phyloP scores from a whole-genome alignment of 768 basidiomycete genomes.

The Pisolithus marmoratus region DNA sequence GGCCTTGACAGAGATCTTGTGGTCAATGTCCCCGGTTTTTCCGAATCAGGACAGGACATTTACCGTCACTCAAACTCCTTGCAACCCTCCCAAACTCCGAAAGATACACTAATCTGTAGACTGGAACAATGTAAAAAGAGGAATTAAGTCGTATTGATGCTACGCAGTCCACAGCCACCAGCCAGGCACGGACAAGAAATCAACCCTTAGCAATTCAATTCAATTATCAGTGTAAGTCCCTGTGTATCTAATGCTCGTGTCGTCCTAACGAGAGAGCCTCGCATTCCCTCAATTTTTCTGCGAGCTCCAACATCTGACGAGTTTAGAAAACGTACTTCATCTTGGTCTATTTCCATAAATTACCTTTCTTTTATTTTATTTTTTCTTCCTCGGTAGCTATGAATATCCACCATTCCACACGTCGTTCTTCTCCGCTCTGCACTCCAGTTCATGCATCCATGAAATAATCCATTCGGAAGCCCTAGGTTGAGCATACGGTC shows the following conservation, averaged over 20 bases:
- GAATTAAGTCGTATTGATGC: background rate
- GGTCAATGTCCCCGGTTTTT: background rate
- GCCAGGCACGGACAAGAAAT: background rate
- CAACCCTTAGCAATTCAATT: background rate
- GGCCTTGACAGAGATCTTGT: background rate
- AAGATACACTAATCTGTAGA: background rate
- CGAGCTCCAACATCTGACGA: background rate
- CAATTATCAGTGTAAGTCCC: background rate
- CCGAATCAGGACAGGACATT: background rate
- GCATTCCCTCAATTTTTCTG: background rate
- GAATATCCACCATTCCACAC: too few relatives aligned
- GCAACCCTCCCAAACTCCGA: background rate
- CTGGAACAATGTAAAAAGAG: background rate
- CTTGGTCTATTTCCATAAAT: too few relatives aligned
- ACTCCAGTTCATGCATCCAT: too few relatives aligned
- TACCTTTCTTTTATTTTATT: too few relatives aligned
- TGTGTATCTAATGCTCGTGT: background rate
- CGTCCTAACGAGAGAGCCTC: background rate
- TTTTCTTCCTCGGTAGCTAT: too few relatives aligned
- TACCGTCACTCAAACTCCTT: background rate
- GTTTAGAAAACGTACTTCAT: too few relatives aligned
- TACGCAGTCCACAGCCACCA: background rate
- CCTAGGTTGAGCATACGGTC: too few relatives aligned
- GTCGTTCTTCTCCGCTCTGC: too few relatives aligned
- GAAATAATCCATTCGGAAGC: too few relatives aligned